Evolutionary conservation across 2,329 filamentous ascomycete species (phyloP).

Genomic region (Apiospora sp.): DNA sequence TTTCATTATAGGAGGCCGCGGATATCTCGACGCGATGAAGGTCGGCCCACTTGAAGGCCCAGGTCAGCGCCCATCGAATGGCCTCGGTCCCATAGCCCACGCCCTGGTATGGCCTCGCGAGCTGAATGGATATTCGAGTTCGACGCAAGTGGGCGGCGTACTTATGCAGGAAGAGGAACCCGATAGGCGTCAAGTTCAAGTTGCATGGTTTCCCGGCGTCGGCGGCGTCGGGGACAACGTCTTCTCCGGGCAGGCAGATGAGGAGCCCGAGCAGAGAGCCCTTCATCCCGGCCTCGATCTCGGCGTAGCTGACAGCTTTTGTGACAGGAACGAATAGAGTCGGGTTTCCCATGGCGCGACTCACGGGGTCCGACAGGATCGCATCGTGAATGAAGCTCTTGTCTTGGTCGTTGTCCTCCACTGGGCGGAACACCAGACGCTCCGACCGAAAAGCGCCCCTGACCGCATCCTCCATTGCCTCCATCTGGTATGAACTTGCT

Average conservation of each 20-base stretch:
- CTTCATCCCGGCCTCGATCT: constrained; percentile 26
- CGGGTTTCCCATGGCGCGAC: constrained; percentile 17
- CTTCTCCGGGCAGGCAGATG: constrained; percentile 31
- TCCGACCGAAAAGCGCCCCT: constrained; percentile 34
- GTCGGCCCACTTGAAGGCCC: constrained; percentile 53
- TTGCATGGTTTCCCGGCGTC: background rate
- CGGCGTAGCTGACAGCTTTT: constrained; percentile 28
- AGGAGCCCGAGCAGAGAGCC: constrained; percentile 32
- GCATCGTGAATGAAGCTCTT: constrained; percentile 32
- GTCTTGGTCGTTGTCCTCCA: constrained; percentile 36
- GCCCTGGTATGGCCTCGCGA: constrained; percentile 45
- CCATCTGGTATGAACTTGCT: constrained; percentile 15
- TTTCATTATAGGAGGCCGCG: constrained; percentile 51
- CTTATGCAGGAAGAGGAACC: background rate
- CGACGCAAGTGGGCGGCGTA: background rate
- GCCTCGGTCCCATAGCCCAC: constrained; percentile 56
- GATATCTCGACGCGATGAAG: constrained; percentile 53
- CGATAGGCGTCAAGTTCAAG: background rate
- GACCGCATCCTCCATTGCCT: constrained; percentile 30
- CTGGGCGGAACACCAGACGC: constrained; percentile 37
- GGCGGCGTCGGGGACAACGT: background rate
- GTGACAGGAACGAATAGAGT: constrained; percentile 30
- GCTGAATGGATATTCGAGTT: constrained; percentile 45
- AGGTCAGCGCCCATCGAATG: constrained; percentile 55
- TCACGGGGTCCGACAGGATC: constrained; percentile 25